Conservation (phyloP, 2,329 filamentous ascomycete species). For the Fusarium anguioides region DNA sequence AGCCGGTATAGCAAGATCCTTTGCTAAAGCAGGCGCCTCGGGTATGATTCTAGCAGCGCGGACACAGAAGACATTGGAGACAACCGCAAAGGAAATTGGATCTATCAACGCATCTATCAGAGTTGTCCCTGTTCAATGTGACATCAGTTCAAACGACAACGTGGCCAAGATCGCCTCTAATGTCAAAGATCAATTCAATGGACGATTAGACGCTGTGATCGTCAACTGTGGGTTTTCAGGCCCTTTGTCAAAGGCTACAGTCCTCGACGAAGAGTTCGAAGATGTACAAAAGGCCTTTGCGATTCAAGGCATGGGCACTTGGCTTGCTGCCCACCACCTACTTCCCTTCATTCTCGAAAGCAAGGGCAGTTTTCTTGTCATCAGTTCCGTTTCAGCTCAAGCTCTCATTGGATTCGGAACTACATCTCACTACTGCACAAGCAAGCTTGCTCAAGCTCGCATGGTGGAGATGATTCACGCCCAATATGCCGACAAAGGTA, state of each 20-base stretch:
- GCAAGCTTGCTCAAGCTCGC: slow-evolving; percentile 9
- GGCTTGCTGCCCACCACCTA: slow-evolving; percentile 7
- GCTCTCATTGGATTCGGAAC: slow-evolving; percentile 6
- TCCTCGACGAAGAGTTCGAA: neutral
- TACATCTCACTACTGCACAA: slow-evolving; percentile 13
- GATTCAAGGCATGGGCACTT: slow-evolving; percentile 2
- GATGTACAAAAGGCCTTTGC: slow-evolving; percentile 4
- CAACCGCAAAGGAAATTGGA: neutral
- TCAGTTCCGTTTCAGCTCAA: slow-evolving; percentile 6
- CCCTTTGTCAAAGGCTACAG: neutral
- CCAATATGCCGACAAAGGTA: neutral
- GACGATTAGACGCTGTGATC: neutral
- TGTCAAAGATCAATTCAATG: neutral
- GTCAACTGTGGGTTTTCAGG: slow-evolving; percentile 18
- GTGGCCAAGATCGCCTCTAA: neutral
- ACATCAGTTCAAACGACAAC: neutral
- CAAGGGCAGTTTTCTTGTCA: slow-evolving; percentile 3
- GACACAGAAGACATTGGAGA: neutral
- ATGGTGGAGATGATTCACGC: slow-evolving; percentile 1
- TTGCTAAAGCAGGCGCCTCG: neutral
- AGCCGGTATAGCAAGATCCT: neutral
- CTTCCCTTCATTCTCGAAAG: neutral
- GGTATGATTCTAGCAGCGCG: slow-evolving; percentile 11
- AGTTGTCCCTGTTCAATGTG: neutral
- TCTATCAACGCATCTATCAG: neutral